Evolutionary conservation across 2,329 filamentous ascomycete genomes (phyloP).

Genomic region (Fusarium euwallaceae): DNA sequence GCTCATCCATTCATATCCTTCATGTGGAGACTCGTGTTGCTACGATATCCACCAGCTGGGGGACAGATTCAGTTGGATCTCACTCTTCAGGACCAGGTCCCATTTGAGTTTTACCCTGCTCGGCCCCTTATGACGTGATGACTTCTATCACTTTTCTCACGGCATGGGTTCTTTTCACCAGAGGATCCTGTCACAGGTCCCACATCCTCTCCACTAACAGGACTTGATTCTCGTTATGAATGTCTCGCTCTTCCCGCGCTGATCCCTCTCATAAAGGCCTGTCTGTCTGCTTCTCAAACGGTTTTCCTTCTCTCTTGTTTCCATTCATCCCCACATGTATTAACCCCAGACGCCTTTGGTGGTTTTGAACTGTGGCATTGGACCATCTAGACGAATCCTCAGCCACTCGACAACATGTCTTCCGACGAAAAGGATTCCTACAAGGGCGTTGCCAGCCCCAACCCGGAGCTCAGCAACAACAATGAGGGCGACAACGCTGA

Average conservation of each 20-base stretch:
- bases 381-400: slow-evolving; percentile 6
- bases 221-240: slow-evolving; percentile 3
- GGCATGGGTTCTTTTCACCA: slow-evolving; percentile 17
- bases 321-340: slow-evolving; percentile 21
- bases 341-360: slow-evolving; percentile 11
- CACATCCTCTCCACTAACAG: slow-evolving; percentile 23
- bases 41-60: slow-evolving; percentile 32
- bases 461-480: not conserved
- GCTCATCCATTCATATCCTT: slow-evolving; percentile 10
- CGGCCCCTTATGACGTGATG: slow-evolving; percentile 35
- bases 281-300: not conserved
- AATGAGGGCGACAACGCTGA: slow-evolving; percentile 25
- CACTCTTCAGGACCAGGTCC: slow-evolving; percentile 14
- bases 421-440: slow-evolving; percentile 36
- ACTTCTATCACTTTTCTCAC: not conserved
- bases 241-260: slow-evolving; percentile 9
- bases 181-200: slow-evolving; percentile 9
- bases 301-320: not conserved
- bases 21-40: slow-evolving; percentile 30
- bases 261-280: slow-evolving; percentile 24
- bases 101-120: slow-evolving; percentile 8
- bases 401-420: slow-evolving; percentile 29
- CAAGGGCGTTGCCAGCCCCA: slow-evolving; percentile 26
- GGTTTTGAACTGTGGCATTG: slow-evolving; percentile 12
- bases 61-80: slow-evolving; percentile 12